These are phyloP conservation scores for Leccinum imitatum DNA, from an alignment of 768 basidiomycete genomes.

Conservation along the genomic window DNA sequence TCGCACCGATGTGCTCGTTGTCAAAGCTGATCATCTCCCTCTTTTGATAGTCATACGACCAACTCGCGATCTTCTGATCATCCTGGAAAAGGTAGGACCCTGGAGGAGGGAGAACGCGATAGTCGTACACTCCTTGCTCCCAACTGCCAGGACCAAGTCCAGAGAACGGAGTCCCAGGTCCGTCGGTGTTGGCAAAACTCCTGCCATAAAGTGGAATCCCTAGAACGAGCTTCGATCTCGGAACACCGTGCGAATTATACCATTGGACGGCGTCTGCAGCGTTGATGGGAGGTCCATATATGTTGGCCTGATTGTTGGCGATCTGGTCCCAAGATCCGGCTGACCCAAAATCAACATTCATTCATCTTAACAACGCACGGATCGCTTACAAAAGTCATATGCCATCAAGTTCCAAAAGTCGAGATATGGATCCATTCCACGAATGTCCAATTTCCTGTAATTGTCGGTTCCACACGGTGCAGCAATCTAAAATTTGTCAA, in stretches of 20 bases:
- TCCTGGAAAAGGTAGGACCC: constrained; percentile 68
- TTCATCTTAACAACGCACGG: not conserved
- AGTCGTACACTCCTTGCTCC: constrained; percentile 93
- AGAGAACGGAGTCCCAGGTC: constrained; percentile 75
- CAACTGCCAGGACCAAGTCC: constrained; percentile 88
- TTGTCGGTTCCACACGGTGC: constrained; percentile 91
- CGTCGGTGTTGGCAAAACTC: constrained; percentile 81
- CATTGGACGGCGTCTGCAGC: constrained; percentile 64
- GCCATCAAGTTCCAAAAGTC: constrained; percentile 99
- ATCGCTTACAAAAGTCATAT: constrained; percentile 71
- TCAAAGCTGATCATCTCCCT: constrained; percentile 87
- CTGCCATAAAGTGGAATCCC: constrained; percentile 95
- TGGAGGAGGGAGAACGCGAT: constrained; percentile 81
- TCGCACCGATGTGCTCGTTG: constrained; percentile 58
- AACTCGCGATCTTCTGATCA: constrained; percentile 69
- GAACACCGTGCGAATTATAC: constrained; percentile 72
- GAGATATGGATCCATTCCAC: constrained; percentile 84
- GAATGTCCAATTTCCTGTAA: constrained; percentile 74
- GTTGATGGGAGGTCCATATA: constrained; percentile 67
- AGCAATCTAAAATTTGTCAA: constrained; percentile 58
- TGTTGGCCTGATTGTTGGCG: constrained; percentile 83
- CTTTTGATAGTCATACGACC: constrained; percentile 73
- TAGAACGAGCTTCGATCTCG: constrained; percentile 77
- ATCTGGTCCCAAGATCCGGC: constrained; percentile 75
- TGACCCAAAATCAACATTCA: constrained; percentile 28